Conservation (phyloP, 768 basidiomycete genomes). For the Psilocybe sp. region DNA sequence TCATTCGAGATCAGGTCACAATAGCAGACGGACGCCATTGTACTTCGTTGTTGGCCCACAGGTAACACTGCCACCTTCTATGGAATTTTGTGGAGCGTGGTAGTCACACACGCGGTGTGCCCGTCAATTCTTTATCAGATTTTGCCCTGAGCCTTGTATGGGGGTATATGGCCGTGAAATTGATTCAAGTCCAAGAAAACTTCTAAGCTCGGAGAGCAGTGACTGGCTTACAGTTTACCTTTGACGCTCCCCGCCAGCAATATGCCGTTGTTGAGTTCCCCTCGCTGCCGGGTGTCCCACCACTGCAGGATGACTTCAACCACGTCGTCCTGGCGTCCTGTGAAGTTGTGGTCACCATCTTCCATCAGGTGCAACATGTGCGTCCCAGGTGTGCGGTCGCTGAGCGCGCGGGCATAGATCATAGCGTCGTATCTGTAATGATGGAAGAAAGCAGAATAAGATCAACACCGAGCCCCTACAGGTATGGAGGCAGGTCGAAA, state of each 20-base stretch:
- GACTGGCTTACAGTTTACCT: constrained; percentile 24
- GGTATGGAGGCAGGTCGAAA: background rate
- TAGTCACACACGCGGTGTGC: too few species aligned
- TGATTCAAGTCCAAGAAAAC: background rate
- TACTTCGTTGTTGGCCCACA: too few species aligned
- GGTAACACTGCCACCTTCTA: too few species aligned
- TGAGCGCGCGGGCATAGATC: constrained; percentile 64
- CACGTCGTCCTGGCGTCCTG: constrained; percentile 64
- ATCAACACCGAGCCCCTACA: background rate
- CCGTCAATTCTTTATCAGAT: too few species aligned
- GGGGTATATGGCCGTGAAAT: too few species aligned
- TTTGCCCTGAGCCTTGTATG: too few species aligned
- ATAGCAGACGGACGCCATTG: too few species aligned
- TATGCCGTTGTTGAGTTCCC: constrained; percentile 56
- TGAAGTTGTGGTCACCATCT: constrained; percentile 78
- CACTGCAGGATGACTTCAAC: constrained; percentile 68
- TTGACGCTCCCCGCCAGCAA: constrained; percentile 53
- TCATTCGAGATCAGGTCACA: too few species aligned
- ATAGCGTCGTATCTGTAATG: constrained; percentile 62
- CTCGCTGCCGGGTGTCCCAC: constrained; percentile 49
- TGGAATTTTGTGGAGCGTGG: too few species aligned
- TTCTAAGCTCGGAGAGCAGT: background rate
- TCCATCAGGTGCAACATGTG: constrained; percentile 71
- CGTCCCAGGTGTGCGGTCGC: constrained; percentile 58
- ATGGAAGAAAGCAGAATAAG: too few species aligned